Evolutionary conservation across 208 protist genomes (phyloP).

Genomic region (Histomonas meleagridis): DNA sequence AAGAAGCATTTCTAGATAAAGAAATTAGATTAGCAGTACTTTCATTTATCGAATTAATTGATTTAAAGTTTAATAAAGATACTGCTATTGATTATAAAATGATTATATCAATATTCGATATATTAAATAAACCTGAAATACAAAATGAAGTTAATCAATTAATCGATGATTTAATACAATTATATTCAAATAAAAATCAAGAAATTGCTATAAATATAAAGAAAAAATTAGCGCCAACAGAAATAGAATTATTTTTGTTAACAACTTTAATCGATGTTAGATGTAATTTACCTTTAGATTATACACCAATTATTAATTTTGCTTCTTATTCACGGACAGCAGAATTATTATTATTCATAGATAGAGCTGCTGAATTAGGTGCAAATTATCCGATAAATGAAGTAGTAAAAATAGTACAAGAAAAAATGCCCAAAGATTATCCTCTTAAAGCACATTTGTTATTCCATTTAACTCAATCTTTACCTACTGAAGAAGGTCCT

Average conservation of each 20-base stretch:
- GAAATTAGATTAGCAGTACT: background rate
- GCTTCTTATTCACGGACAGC: background rate
- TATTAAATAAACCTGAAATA: background rate
- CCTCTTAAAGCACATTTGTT: background rate
- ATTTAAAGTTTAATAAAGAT: background rate
- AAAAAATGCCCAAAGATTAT: slow-evolving; percentile 8
- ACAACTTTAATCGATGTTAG: background rate
- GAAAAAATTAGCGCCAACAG: background rate
- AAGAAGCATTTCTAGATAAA: background rate
- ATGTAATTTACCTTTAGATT: background rate
- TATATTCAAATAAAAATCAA: background rate
- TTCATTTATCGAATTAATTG: background rate
- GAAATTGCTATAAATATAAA: background rate
- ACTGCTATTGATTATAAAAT: background rate
- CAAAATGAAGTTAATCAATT: background rate
- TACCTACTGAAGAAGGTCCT: slow-evolving; percentile 12
- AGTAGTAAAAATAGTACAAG: background rate
- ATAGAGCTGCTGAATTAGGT: background rate
- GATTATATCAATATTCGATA: background rate
- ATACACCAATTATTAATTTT: background rate
- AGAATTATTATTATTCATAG: background rate
- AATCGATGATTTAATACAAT: background rate
- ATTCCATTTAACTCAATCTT: background rate
- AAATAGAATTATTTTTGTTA: background rate
- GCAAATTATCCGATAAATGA: background rate